Percentiles rank a stretch among this genome's conserved stretches.
phyloP scores from a whole-genome alignment of 148 eudicot genomes.

The Persicaria tinctoria region DNA sequence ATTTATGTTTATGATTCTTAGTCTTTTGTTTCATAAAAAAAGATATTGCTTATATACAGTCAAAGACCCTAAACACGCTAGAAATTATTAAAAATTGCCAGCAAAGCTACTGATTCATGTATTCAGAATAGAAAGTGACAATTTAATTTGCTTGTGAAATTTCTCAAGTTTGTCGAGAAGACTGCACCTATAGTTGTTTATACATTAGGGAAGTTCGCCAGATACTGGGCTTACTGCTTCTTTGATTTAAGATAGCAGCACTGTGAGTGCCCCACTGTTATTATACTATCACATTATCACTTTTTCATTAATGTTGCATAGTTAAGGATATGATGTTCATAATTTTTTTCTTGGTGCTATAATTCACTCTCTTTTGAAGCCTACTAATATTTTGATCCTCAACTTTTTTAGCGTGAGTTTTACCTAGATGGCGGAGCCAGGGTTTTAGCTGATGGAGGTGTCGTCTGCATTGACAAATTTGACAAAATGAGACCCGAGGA shows the following conservation, averaged over 20 bases:
- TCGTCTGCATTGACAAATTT: conserved; percentile 96
- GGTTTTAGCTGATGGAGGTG: conserved; percentile 99
- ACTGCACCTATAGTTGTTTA: conserved; percentile 97
- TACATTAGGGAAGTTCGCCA: conserved; percentile 97
- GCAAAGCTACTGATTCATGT: background rate
- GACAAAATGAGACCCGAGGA: conserved; percentile 99
- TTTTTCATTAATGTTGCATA: background rate
- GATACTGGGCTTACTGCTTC: conserved; percentile 99
- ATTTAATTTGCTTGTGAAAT: conserved; percentile 39
- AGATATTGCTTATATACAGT: no score
- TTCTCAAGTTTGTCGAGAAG: conserved; percentile 98
- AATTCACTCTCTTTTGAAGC: background rate
- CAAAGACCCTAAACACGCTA: no score
- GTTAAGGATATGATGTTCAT: background rate
- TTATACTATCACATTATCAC: background rate
- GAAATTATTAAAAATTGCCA: background rate
- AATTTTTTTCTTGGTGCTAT: conserved; percentile 8
- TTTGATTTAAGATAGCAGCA: conserved; percentile 77
- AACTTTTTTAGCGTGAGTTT: conserved; percentile 75
- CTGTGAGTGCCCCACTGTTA: conserved; percentile 46
- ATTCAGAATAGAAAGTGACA: background rate
- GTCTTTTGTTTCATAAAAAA: no score
- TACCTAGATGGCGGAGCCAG: conserved; percentile 99
- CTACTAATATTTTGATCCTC: background rate
- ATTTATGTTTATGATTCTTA: background rate